Evolutionary conservation across 169 alveolate genomes (phyloP).

Genomic region (Cryptosporidium xiaoi): DNA sequence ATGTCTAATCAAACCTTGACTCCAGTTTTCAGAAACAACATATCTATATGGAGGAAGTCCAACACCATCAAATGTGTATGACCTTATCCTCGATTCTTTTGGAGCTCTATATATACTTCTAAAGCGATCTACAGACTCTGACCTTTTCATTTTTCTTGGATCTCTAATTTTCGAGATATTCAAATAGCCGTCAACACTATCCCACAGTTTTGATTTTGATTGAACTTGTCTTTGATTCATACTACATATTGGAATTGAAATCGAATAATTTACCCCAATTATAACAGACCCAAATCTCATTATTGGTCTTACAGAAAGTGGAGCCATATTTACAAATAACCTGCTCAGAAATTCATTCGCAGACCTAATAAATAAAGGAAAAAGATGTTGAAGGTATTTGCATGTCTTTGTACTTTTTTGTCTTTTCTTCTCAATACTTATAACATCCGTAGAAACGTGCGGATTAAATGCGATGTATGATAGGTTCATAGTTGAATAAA

Average conservation of each 20-base stretch:
- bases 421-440: slow-evolving; percentile 56
- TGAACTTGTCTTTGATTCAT: not conserved
- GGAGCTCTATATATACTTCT: slow-evolving; percentile 15
- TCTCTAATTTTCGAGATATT: slow-evolving; percentile 4
- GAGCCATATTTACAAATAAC: slow-evolving; percentile 49
- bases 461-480: slow-evolving; percentile 59
- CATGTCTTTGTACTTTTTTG: slow-evolving; percentile 52
- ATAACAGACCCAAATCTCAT: slow-evolving; percentile 28
- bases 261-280: slow-evolving; percentile 41
- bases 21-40: slow-evolving; percentile 67
- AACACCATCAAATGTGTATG: slow-evolving; percentile 60
- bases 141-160: slow-evolving; percentile 1
- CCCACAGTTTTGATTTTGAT: slow-evolving; percentile 22
- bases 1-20: slow-evolving; percentile 43
- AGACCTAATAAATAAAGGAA: slow-evolving; percentile 63
- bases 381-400: slow-evolving; percentile 48
- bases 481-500: not conserved
- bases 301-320: slow-evolving; percentile 59
- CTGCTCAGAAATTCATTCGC: slow-evolving; percentile 34
- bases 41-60: slow-evolving; percentile 71
- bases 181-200: slow-evolving; percentile 11
- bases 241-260: slow-evolving; percentile 13
- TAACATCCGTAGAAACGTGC: slow-evolving; percentile 58
- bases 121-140: slow-evolving; percentile 47
- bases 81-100: slow-evolving; percentile 24